Base-by-base conservation (phyloP, 108 stramenopile species). In the Cyclotella sp. region DNA sequence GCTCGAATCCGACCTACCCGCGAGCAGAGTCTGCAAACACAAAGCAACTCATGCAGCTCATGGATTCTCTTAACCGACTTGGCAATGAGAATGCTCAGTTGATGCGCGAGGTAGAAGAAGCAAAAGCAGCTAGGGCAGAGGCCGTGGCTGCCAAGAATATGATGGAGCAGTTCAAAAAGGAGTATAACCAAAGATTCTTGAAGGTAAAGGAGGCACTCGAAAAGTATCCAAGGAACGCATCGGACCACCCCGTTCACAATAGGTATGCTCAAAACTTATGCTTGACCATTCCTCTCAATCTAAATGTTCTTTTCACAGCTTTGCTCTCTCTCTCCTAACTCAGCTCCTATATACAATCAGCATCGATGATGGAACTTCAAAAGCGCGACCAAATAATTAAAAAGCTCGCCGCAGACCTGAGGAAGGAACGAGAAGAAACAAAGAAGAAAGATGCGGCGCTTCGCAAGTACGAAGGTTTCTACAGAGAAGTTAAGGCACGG, bases 401-500 rank as follows among this genome's bases (percentile, higher is more conserved):
- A 53, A 89, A 91, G 68, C 73, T 95, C 12, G 88, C 85, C 5
- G 84, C 79, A 2, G 95, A 96, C 57, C 70, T 96, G 30, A 81
- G 88, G 40, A 90, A 92, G 68, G 95, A 92, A 75, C 91, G 92
- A 58, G 93, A 91, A 28, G 92, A 95, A 55, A 78, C 81, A 41
- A 92, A 88, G 64, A 92, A 91, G 82, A 96, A 96, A 73, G 95
- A 93, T 63, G 77, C 78, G 16, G 90, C 91, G 8, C 77, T 96
- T 21, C 80, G 87, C 54, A 93, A 93, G 68, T 96, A 96, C 81
- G 95, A 96, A 71, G 87, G 69, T 13, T 96, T 96, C 58, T 96
- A 96, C 70, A 68, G 87, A 26, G 93, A 96, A 71, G 93, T 96
- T 18, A 96, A 96, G 66, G 90, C 90, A 9, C 66, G 90, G 15